Conservation (phyloP, 2,329 filamentous ascomycete genomes). For the Xylariaceae sp. region DNA sequence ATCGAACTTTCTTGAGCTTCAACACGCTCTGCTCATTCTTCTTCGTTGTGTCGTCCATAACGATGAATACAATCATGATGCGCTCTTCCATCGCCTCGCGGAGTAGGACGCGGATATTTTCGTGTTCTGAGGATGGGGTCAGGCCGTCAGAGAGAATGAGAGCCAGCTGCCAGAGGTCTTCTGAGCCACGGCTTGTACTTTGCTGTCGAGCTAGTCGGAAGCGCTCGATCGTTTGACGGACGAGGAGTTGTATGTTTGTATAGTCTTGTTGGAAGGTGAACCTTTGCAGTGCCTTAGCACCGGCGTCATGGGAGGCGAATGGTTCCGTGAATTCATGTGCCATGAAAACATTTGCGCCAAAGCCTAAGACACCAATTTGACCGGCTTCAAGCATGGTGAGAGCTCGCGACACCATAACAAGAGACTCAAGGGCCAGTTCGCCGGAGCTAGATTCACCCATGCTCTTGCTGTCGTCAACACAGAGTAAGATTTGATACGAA, state of each 20-base stretch:
- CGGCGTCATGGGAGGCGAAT: conserved; percentile 77
- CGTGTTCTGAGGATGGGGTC: conserved; percentile 81
- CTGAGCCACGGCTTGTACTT: conserved; percentile 53
- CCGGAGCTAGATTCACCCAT: conserved; percentile 85
- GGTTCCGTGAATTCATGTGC: conserved; percentile 85
- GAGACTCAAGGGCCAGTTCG: conserved; percentile 86
- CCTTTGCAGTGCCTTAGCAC: conserved; percentile 80
- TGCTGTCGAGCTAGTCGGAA: conserved; percentile 79
- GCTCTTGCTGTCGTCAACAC: conserved; percentile 91
- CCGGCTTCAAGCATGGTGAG: conserved; percentile 94
- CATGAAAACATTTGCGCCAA: conserved; percentile 81
- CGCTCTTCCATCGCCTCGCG: conserved; percentile 88
- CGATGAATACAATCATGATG: conserved; percentile 98
- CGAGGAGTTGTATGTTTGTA: conserved; percentile 82
- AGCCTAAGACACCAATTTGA: conserved; percentile 88
- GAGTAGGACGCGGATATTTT: conserved; percentile 79
- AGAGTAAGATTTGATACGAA: conserved; percentile 95
- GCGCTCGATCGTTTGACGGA: conserved; percentile 77
- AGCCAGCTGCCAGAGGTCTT: conserved; percentile 93
- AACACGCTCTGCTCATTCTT: conserved; percentile 70
- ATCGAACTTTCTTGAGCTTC: conserved; percentile 86
- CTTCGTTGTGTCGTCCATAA: conserved; percentile 74
- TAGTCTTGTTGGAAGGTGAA: conserved; percentile 86
- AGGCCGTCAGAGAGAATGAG: conserved; percentile 93
- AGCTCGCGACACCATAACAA: conserved; percentile 87